These are phyloP conservation scores for Saturnispora diversa DNA, from an alignment of 805 yeast species.

Conservation along the genomic window DNA sequence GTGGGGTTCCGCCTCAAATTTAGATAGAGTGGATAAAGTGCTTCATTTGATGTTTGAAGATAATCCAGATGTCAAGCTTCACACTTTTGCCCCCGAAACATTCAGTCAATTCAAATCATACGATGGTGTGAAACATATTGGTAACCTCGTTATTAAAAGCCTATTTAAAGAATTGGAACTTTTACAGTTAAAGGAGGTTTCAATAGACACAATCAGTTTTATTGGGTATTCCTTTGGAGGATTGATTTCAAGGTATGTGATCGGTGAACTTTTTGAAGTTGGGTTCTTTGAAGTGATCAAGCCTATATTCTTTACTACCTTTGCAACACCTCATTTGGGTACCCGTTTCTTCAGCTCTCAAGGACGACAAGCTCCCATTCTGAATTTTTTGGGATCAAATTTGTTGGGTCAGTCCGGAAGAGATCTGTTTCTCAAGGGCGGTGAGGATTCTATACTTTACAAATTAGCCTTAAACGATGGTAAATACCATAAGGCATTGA, in stretches of 20 bases:
- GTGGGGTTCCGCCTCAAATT: constrained; percentile 60
- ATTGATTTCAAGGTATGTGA: constrained; percentile 66
- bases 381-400: constrained; percentile 48
- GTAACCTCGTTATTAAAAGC: constrained; percentile 63
- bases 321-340: constrained; percentile 78
- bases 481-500: constrained; percentile 47
- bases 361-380: constrained; percentile 24
- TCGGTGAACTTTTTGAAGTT: constrained; percentile 41
- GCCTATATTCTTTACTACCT: constrained; percentile 57
- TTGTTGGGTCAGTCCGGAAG: constrained; percentile 61
- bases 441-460: constrained; percentile 39
- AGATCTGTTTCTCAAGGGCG: constrained; percentile 53
- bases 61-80: constrained; percentile 20
- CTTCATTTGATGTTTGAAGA: constrained; percentile 32
- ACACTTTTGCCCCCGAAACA: constrained; percentile 44
- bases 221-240: constrained; percentile 92
- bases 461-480: constrained; percentile 46
- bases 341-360: constrained; percentile 38
- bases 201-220: constrained; percentile 53
- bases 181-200: constrained; percentile 22
- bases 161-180: constrained; percentile 38
- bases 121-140: constrained; percentile 74
- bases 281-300: constrained; percentile 47
- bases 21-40: constrained; percentile 39
- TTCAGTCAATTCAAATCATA: constrained; percentile 70